A percentile compares a stretch with the other conserved stretches of the same genome.
These are phyloP conservation scores for Solanum paucissectum DNA, from an alignment of 257 asterid genomes.

Conservation along the genomic window DNA sequence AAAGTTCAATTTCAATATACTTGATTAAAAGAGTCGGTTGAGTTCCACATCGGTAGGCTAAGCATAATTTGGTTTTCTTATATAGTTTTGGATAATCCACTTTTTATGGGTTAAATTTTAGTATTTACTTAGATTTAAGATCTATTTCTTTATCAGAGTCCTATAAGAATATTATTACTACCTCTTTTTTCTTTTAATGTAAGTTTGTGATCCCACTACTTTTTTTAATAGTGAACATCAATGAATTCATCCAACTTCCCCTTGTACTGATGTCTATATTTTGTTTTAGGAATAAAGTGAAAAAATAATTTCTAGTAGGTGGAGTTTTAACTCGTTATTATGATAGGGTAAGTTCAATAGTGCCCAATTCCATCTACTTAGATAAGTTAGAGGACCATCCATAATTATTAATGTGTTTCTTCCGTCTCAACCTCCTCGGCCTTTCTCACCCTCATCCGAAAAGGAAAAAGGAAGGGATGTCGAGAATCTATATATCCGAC, in stretches of 20 bases:
- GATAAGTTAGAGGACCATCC: not conserved
- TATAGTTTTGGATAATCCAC: rapidly evolving
- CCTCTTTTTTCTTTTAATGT: not conserved
- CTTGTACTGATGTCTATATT: not conserved
- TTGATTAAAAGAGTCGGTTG: not conserved
- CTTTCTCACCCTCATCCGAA: not conserved
- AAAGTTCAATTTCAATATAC: not conserved
- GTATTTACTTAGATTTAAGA: not conserved
- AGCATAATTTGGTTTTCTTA: not conserved
- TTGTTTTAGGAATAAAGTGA: not conserved
- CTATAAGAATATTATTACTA: not conserved
- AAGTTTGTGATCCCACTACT: not conserved
- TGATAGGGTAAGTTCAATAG: not conserved
- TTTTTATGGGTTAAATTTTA: not conserved
- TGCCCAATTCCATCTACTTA: not conserved
- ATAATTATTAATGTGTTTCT: not conserved
- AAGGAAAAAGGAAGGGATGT: not conserved
- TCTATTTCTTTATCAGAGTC: not conserved
- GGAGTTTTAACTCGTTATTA: not conserved
- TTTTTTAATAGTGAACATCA: not conserved
- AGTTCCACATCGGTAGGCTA: not conserved
- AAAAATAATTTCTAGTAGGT: not conserved
- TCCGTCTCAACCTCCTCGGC: not conserved
- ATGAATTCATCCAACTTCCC: not conserved
- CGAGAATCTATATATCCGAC: not conserved